These are phyloP conservation scores for Lepidium africanum DNA, from an alignment of 345 rosid species.

Conservation along the genomic window DNA sequence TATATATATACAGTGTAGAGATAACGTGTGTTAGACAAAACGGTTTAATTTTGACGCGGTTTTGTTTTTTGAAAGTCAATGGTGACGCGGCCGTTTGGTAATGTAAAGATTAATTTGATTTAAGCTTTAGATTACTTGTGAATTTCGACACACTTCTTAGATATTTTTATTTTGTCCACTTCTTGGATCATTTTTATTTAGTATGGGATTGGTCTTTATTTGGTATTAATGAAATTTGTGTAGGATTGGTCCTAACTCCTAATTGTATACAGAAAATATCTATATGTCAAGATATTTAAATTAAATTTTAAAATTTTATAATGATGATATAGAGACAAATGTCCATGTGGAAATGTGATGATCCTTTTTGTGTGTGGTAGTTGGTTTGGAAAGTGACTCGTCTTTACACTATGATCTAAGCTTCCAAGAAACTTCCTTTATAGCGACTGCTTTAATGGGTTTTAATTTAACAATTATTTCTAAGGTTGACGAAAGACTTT, in stretches of 20 bases:
- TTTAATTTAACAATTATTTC: neutral
- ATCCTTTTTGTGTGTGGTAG: neutral
- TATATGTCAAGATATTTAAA: neutral
- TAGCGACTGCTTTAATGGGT: neutral
- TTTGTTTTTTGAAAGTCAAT: slow-evolving; percentile 19
- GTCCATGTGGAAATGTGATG: neutral
- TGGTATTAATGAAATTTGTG: no score
- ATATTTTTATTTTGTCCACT: neutral
- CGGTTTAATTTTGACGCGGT: slow-evolving; percentile 24
- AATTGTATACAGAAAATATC: neutral
- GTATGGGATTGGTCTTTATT: no score
- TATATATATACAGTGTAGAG: slow-evolving; percentile 10
- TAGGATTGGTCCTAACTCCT: no score
- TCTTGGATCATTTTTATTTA: no score
- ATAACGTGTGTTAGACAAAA: slow-evolving; percentile 20
- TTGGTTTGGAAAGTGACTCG: neutral
- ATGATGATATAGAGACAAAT: neutral
- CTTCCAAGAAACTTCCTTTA: slow-evolving; percentile 21
- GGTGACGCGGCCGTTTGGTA: neutral
- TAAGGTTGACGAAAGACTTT: neutral
- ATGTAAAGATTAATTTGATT: neutral
- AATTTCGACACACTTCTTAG: neutral
- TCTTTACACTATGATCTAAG: neutral
- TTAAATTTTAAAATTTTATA: no score
- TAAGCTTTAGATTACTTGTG: slow-evolving; percentile 6